phyloP scores from a whole-genome alignment of 2,329 filamentous ascomycete genomes.

The Verticillium nubilum region DNA sequence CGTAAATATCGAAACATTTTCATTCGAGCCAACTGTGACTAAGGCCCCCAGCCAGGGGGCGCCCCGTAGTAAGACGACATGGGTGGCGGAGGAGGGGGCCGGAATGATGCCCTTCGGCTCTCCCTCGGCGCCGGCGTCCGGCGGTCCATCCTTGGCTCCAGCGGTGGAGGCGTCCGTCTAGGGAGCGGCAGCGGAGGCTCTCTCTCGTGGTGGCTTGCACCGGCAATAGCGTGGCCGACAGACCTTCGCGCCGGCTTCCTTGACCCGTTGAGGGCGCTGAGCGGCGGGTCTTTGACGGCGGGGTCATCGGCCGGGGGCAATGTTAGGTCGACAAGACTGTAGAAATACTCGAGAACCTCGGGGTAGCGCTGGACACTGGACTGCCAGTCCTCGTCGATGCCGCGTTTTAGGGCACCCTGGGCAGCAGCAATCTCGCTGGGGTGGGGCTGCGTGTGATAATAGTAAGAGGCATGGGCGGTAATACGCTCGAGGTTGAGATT shows the following conservation, averaged over 20 bases:
- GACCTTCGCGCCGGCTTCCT: conserved; percentile 29
- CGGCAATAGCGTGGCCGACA: conserved; percentile 22
- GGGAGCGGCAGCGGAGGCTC: conserved; percentile 19
- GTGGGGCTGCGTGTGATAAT: conserved; percentile 53
- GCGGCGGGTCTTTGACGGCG: conserved; percentile 53
- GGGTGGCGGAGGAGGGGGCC: background rate
- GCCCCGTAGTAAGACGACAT: background rate
- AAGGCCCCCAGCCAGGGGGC: background rate
- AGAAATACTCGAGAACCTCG: conserved; percentile 79
- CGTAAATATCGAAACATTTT: background rate
- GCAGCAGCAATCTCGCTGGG: conserved; percentile 59
- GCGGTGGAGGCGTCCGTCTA: conserved; percentile 28
- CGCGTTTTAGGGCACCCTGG: conserved; percentile 61
- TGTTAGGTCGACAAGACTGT: conserved; percentile 60
- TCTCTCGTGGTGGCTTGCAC: conserved; percentile 25
- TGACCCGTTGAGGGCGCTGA: conserved; percentile 45
- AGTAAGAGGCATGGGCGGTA: conserved; percentile 48
- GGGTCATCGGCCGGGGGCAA: conserved; percentile 59
- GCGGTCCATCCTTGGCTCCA: conserved; percentile 21
- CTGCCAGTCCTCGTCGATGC: conserved; percentile 76
- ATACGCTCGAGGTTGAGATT: conserved; percentile 50
- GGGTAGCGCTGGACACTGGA: conserved; percentile 70
- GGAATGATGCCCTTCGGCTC: conserved; percentile 3
- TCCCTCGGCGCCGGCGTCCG: conserved; percentile 29
- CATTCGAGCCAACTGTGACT: background rate